phyloP scores from a whole-genome alignment of 495 filamentous ascomycete genomes.

The Talaromyces borbonicus region DNA sequence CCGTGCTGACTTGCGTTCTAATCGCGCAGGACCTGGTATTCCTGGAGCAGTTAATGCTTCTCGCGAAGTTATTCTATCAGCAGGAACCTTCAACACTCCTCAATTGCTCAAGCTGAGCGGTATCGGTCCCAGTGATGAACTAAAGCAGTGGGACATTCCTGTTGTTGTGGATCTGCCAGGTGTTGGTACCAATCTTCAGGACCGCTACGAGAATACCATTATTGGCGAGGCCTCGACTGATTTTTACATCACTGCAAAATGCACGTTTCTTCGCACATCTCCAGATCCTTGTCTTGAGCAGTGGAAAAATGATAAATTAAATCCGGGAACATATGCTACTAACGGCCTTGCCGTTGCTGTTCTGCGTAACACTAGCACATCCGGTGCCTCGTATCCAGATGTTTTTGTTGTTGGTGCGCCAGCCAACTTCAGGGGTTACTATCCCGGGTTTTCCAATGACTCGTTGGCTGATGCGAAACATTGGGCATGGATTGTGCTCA shows the following conservation, averaged over 20 bases:
- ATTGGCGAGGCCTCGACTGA: neutral
- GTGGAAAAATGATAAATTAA: neutral
- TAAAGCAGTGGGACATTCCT: constrained; percentile 25
- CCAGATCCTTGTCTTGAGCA: neutral
- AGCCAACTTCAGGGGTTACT: constrained; percentile 14
- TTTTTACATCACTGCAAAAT: neutral
- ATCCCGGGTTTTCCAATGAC: constrained; percentile 25
- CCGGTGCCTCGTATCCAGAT: neutral
- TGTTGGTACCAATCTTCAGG: constrained; percentile 51
- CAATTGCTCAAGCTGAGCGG: constrained; percentile 49
- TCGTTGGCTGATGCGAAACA: constrained; percentile 17
- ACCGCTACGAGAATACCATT: constrained; percentile 21
- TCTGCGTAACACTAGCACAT: neutral
- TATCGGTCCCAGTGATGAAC: constrained; percentile 35
- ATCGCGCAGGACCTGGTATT: neutral
- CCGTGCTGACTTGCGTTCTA: constrained; percentile 25
- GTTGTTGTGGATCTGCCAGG: constrained; percentile 34
- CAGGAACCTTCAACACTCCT: constrained; percentile 41
- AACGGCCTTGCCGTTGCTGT: neutral
- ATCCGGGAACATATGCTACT: neutral
- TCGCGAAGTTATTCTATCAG: constrained; percentile 44
- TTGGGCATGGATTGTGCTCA: constrained; percentile 41
- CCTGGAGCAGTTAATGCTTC: constrained; percentile 14
- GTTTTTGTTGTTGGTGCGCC: neutral
- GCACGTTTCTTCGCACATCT: neutral